phyloP scores from a whole-genome alignment of 2,329 filamentous ascomycete species.

The Pestalotiopsis sp. region DNA sequence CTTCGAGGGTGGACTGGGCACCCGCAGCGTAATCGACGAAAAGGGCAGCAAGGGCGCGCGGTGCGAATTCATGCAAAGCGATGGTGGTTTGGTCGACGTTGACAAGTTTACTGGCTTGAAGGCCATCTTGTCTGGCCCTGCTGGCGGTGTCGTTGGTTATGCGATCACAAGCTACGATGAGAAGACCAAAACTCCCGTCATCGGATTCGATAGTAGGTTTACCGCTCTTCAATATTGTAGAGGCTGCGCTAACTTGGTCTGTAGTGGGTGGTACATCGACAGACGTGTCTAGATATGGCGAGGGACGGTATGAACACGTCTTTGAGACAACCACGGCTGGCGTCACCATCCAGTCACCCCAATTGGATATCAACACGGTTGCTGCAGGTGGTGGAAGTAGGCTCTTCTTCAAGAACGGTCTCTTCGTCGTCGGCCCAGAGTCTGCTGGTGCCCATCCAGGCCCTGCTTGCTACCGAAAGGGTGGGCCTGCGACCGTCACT shows the following conservation, averaged over 20 bases:
- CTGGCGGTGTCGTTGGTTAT: slow-evolving; percentile 92
- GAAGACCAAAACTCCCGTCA: slow-evolving; percentile 79
- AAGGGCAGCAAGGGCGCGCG: slow-evolving; percentile 69
- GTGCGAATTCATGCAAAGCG: slow-evolving; percentile 95
- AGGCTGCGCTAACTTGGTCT: slow-evolving; percentile 15
- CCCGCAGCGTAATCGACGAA: slow-evolving; percentile 70
- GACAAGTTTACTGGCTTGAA: slow-evolving; percentile 82
- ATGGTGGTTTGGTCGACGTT: slow-evolving; percentile 74
- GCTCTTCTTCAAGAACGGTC: slow-evolving; percentile 84
- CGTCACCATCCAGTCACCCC: slow-evolving; percentile 90
- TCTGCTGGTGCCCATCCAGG: slow-evolving; percentile 88
- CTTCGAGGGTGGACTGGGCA: slow-evolving; percentile 79
- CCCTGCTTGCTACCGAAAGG: slow-evolving; percentile 88
- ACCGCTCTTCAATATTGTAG: not conserved
- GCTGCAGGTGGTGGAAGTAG: slow-evolving; percentile 85
- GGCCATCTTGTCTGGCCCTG: slow-evolving; percentile 85
- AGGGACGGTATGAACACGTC: slow-evolving; percentile 86
- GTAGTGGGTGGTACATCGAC: slow-evolving; percentile 77
- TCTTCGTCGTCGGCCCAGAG: slow-evolving; percentile 90
- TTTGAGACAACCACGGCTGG: slow-evolving; percentile 93
- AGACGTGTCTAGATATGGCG: slow-evolving; percentile 84
- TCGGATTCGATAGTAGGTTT: slow-evolving; percentile 75
- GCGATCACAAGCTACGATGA: slow-evolving; percentile 89
- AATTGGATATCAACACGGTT: slow-evolving; percentile 93
- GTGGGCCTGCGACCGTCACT: slow-evolving; percentile 87